Base-by-base conservation (phyloP, 257 asterid genomes). In the Nicotiana tabacum region DNA sequence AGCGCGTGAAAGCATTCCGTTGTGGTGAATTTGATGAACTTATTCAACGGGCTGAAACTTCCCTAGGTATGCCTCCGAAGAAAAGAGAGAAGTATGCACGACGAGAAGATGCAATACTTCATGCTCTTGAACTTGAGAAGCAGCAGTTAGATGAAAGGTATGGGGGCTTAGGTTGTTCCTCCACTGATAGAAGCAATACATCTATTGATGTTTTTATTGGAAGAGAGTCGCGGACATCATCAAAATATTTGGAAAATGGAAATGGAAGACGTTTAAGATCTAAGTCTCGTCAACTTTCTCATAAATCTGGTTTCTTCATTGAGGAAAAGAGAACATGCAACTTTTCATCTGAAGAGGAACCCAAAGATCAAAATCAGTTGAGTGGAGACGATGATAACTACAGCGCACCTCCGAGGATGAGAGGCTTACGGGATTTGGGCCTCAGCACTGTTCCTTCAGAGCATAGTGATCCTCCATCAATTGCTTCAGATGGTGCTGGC, bases 81-180 rank as follows among this genome's bases (percentile, higher is more conserved):
- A 96, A 94, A 86, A 91, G 98, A 90, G 99, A 92, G 89, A 94
- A 94, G 89, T 94, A 96, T 89, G 98, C 99, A 12, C 98, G 98
- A 33, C 86, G 98, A 15, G 99, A 96, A 89, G 98, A 96, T 91
- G 99, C 99, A 10, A 94, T 96, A 82, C 88, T 96, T 87, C 99
- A 94, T 91, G 99, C 99, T 82, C 95, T 96, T 89, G 98, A 93
- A 82, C 88, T 96, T 81, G 99, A 96, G 92, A 93, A 89, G 84
- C 95, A 92, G 74, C 80, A 87, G 82, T 65, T 90, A 88, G 96
- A 86, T 85, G 92, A 92, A 83, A 93, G 86, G 85, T 86, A 87
- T 92, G 99, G 94, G 93, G 87, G 88, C 83, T 77, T 88, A 24
- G 92, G 88, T 81, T 84, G 56, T 89, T 87, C 95, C 30, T 86